phyloP scores from a whole-genome alignment of 2,329 filamentous ascomycete genomes.

The Colletotrichum australisinense region DNA sequence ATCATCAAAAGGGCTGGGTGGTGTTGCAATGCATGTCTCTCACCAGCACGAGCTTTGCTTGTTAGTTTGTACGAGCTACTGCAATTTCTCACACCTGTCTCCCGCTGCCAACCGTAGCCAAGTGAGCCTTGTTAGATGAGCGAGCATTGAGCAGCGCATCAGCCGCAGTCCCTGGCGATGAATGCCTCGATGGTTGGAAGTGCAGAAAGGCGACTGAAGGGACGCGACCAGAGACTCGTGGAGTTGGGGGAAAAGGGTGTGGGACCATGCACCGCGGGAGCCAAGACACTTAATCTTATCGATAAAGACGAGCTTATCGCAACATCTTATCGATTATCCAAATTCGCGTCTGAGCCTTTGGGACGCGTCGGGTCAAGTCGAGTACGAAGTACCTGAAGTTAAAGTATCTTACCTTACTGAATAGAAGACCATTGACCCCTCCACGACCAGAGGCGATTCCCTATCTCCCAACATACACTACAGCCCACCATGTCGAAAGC shows the following conservation, averaged over 20 bases:
- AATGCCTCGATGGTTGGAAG: slow-evolving; percentile 18
- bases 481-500: slow-evolving; percentile 51
- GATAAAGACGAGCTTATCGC: slow-evolving; percentile 21
- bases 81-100: not conserved
- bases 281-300: slow-evolving; percentile 18
- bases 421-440: not conserved
- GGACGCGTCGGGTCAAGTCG: slow-evolving; percentile 20
- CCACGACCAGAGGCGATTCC: not conserved
- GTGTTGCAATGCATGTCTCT: slow-evolving; percentile 14
- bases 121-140: too few relatives aligned
- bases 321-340: slow-evolving; percentile 24
- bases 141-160: not conserved
- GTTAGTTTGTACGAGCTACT: not conserved
- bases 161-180: not conserved
- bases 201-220: not conserved
- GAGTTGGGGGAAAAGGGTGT: not conserved
- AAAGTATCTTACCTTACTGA: not conserved
- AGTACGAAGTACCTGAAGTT: not conserved
- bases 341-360: not conserved
- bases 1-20: not conserved
- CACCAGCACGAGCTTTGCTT: not conserved
- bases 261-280: slow-evolving; percentile 11
- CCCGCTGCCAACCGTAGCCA: not conserved
- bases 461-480: not conserved
- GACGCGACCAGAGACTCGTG: not conserved